phyloP scores from a whole-genome alignment of 805 yeast genomes.

The Yamadazyma tumulicola region DNA sequence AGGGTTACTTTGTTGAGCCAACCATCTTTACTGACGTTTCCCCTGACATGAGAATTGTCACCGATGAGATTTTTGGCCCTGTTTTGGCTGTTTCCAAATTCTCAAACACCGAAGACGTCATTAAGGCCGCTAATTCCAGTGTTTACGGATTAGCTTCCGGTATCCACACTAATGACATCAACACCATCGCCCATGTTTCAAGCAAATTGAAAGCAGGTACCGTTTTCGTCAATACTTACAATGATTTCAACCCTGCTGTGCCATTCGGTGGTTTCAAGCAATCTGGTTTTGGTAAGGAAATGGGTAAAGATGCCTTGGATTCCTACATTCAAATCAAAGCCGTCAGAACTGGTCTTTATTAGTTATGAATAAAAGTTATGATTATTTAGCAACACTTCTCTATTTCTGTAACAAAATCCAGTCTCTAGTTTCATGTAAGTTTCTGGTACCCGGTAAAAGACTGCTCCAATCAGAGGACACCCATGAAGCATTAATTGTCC shows the following conservation, averaged over 20 bases:
- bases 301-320: conserved; percentile 83
- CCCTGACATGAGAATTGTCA: conserved; percentile 60
- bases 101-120: conserved; percentile 76
- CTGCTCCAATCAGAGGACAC: no score
- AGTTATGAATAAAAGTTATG: background rate
- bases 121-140: conserved; percentile 73
- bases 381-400: background rate
- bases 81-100: conserved; percentile 83
- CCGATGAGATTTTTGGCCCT: conserved; percentile 89
- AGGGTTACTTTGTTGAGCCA: conserved; percentile 71
- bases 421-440: no score
- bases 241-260: conserved; percentile 80
- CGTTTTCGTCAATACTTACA: conserved; percentile 87
- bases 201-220: conserved; percentile 80
- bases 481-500: no score
- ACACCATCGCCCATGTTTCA: conserved; percentile 73
- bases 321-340: conserved; percentile 86
- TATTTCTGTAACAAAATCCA: no score
- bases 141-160: conserved; percentile 90
- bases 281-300: conserved; percentile 92
- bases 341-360: conserved; percentile 48
- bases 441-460: no score
- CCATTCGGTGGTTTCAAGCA: conserved; percentile 93
- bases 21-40: conserved; percentile 72
- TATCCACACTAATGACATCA: conserved; percentile 72